Conservation (phyloP, 2,329 filamentous ascomycete genomes). For the Fusarium neocosmosporiellum region DNA sequence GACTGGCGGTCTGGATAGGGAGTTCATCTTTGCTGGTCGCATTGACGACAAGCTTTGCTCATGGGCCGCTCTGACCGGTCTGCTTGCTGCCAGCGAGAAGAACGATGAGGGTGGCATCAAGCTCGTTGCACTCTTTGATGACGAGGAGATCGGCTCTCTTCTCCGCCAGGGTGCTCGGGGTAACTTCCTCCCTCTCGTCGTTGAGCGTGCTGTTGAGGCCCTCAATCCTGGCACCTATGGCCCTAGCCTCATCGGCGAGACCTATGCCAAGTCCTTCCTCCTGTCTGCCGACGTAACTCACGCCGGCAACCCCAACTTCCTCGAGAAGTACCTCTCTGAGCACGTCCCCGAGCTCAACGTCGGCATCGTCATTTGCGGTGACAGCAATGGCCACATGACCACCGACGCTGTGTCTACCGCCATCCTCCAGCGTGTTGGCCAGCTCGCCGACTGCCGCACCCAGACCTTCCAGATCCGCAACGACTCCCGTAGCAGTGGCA, state of each 20-base stretch:
- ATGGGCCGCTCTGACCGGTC: conserved; percentile 87
- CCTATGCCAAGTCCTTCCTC: conserved; percentile 91
- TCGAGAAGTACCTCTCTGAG: conserved; percentile 82
- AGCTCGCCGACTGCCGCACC: conserved; percentile 75
- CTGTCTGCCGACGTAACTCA: conserved; percentile 94
- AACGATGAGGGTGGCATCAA: conserved; percentile 78
- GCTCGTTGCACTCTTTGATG: conserved; percentile 93
- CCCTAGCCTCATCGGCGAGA: conserved; percentile 77
- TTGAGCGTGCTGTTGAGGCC: conserved; percentile 84
- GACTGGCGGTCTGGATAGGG: conserved; percentile 85
- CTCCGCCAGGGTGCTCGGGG: conserved; percentile 89
- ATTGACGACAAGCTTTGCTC: conserved; percentile 99
- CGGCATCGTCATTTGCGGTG: conserved; percentile 81
- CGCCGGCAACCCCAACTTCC: conserved; percentile 94
- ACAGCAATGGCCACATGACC: conserved; percentile 96
- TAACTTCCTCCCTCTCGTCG: conserved; percentile 85
- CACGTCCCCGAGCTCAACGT: conserved; percentile 91
- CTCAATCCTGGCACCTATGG: conserved; percentile 66
- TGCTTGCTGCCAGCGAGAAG: conserved; percentile 74
- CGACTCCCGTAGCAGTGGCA: conserved; percentile 88
- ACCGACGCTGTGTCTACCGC: conserved; percentile 89
- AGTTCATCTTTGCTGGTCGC: conserved; percentile 94
- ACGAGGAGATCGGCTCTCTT: conserved; percentile 94
- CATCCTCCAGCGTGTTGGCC: conserved; percentile 81
- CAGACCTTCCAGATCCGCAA: conserved; percentile 97